Evolutionary conservation across 2,329 filamentous ascomycete species (phyloP).

Genomic region (Ilyonectria destructans): DNA sequence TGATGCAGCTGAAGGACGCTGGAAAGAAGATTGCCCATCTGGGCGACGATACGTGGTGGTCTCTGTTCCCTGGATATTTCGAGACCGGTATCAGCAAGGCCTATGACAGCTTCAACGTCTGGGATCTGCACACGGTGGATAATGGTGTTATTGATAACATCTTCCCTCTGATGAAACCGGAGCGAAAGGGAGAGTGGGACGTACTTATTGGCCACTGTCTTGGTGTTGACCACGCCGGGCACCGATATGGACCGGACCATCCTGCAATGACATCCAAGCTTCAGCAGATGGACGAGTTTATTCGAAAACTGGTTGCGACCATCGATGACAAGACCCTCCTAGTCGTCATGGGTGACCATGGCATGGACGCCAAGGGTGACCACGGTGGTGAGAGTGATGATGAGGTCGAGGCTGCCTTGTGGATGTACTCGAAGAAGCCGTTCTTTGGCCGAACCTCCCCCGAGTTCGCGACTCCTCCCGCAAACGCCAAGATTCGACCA

Average conservation of each 20-base stretch:
- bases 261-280: conserved; percentile 92
- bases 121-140: conserved; percentile 97
- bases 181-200: conserved; percentile 84
- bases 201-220: conserved; percentile 95
- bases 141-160: conserved; percentile 95
- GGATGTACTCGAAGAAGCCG: conserved; percentile 96
- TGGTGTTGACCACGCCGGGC: conserved; percentile 96
- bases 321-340: conserved; percentile 91
- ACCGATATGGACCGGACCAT: conserved; percentile 95
- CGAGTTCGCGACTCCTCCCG: conserved; percentile 71
- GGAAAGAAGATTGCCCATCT: conserved; percentile 88
- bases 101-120: conserved; percentile 98
- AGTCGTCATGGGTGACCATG: conserved; percentile 98
- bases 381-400: conserved; percentile 99
- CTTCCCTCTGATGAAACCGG: conserved; percentile 82
- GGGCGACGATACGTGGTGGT: conserved; percentile 98
- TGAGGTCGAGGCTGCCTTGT: conserved; percentile 93
- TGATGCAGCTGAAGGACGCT: conserved; percentile 77
- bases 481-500: conserved; percentile 84
- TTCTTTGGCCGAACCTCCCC: conserved; percentile 85
- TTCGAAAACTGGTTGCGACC: conserved; percentile 78
- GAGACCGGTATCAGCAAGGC: conserved; percentile 87
- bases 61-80: conserved; percentile 95
- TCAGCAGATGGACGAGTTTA: conserved; percentile 88
- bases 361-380: conserved; percentile 97